Evolutionary conservation across 2,329 filamentous ascomycete genomes (phyloP).

Genomic region (Waltergamsia citrina): DNA sequence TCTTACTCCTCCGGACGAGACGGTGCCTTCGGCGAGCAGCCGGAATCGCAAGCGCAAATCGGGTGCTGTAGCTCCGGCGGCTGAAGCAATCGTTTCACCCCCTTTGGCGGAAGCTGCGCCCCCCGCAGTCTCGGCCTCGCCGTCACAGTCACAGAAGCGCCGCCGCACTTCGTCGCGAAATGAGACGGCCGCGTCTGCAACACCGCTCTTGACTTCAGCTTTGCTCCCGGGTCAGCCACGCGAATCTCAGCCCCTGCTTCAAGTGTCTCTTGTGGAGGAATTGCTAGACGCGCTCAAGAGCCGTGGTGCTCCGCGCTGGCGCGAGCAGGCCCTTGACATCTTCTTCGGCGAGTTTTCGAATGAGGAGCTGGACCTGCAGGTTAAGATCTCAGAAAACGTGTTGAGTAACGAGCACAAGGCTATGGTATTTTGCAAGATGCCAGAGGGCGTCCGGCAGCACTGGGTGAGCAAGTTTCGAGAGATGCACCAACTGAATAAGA

Average conservation of each 20-base stretch:
- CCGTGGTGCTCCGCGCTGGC: conserved; percentile 35
- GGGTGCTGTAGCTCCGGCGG: conserved; percentile 6
- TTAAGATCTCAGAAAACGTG: conserved; percentile 49
- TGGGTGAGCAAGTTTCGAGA: conserved; percentile 46
- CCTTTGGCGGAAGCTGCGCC: conserved; percentile 3
- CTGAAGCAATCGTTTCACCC: background rate
- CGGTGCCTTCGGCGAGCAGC: background rate
- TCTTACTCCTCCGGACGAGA: conserved; percentile 46
- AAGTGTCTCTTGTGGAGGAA: conserved; percentile 20
- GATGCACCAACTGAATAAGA: conserved; percentile 17
- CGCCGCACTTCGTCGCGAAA: conserved; percentile 19
- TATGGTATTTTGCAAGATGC: conserved; percentile 55
- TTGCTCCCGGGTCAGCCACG: background rate
- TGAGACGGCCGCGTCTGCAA: conserved; percentile 2
- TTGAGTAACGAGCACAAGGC: conserved; percentile 51
- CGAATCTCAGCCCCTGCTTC: background rate
- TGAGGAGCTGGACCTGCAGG: conserved; percentile 48
- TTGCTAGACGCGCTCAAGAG: conserved; percentile 29
- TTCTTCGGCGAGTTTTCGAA: conserved; percentile 49
- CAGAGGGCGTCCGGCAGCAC: conserved; percentile 37
- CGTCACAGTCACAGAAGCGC: conserved; percentile 20
- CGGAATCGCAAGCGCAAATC: conserved; percentile 25
- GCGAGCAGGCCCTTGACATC: conserved; percentile 48
- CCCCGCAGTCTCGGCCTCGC: background rate
- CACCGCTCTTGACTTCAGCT: background rate